Base-by-base conservation (phyloP, 139 green algal genomes). In the Chlamydomonas sphaeroides region DNA sequence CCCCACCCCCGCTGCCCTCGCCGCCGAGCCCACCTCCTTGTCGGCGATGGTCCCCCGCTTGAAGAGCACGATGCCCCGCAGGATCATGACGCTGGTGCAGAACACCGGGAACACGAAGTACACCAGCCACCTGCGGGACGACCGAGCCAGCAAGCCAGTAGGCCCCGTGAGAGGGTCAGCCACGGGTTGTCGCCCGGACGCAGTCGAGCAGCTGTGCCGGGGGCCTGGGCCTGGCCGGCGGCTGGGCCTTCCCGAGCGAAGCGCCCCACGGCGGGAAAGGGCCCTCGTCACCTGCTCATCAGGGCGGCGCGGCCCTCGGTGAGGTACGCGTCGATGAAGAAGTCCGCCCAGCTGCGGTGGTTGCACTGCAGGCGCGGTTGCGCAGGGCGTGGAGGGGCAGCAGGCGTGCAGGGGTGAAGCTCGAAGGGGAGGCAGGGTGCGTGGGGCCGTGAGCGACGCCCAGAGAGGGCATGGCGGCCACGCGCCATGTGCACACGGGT, bases 311-410 rank as follows among this genome's bases (percentile, higher is more conserved):
- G 88, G 3, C 95, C 95, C 68, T 97, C 92, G 33, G 93, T 94
- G 0, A 95, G 67, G 70, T 95, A 95, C 8, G 93, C 79, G 81
- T 98, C 95, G 25, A 98, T 68, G 68, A 98, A 97, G 68, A 98
- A 98, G 78, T 98, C 95, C 1, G 90, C 92, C 95, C 96, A 98
- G 61, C 86, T 94, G 33, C 95, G 90, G 83, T 98, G 95, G 78
- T 98, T 98, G 88, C 89, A 90, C 89, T 98, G 93, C 86, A 81
- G n/a, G 21, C 28, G 32, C 38, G 78, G 39, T 20, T 23, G 48
- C 20, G 42, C 36, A n/a, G n/a, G n/a, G n/a, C n/a, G n/a, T n/a
- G 8, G 63, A n/a, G 48, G n/a, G 59, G 61, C 14, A 14, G 45
- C 14, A 14, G 45, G 45, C 10, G 10, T 51, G 14, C 45, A 51